Evolutionary conservation across 1,139 yeast genomes (phyloP).

Genomic region (Zygosaccharomyces pseudobailii): DNA sequence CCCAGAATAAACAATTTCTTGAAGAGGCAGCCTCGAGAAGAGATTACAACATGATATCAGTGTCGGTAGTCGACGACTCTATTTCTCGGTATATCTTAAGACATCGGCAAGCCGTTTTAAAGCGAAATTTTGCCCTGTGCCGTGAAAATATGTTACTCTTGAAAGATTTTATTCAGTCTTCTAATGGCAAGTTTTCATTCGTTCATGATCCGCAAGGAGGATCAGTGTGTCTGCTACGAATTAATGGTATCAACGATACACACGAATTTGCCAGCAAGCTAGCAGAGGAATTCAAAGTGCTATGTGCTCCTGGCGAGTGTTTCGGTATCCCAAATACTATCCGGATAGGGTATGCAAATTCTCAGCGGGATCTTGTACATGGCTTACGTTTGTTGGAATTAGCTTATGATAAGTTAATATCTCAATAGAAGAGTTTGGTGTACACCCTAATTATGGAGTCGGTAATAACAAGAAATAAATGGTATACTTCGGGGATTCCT

Average conservation of each 20-base stretch:
- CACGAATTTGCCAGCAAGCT: conserved; percentile 37
- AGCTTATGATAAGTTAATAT: conserved; percentile 8
- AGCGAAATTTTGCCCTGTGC: conserved; percentile 41
- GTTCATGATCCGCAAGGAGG: conserved; percentile 46
- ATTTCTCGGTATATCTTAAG: conserved; percentile 44
- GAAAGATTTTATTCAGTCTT: conserved; percentile 35
- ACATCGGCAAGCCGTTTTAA: conserved; percentile 36
- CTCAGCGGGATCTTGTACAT: conserved; percentile 34
- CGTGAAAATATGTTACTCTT: conserved; percentile 37
- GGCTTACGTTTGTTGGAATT: conserved; percentile 31
- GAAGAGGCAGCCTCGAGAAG: conserved; percentile 40
- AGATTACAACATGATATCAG: conserved; percentile 51
- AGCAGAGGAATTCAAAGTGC: conserved; percentile 36
- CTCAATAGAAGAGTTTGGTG: not conserved
- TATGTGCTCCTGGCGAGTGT: conserved; percentile 51
- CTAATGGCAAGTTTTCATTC: conserved; percentile 39
- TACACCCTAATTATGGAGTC: no score
- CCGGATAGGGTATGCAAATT: conserved; percentile 52
- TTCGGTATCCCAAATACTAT: conserved; percentile 43
- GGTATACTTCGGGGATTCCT: no score
- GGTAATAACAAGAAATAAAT: no score
- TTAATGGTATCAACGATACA: conserved; percentile 35
- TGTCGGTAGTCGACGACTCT: conserved; percentile 47
- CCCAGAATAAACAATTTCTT: conserved; percentile 35
- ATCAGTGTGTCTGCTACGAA: conserved; percentile 43